These are phyloP conservation scores for Geotrichum histeridarum DNA, from an alignment of 1,139 yeast species.

Conservation along the genomic window DNA sequence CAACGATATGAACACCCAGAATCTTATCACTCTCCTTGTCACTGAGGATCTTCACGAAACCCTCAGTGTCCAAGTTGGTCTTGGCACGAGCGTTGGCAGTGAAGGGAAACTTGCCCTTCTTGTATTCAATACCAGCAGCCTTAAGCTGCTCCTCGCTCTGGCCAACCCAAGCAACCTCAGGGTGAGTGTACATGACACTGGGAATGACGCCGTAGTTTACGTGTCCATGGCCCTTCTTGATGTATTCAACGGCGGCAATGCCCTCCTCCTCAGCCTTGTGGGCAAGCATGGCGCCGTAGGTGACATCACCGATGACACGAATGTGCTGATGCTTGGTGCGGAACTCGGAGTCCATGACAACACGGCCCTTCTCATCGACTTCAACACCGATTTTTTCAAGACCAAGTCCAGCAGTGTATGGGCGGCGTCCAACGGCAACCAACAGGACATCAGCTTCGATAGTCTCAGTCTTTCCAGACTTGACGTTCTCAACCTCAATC, in stretches of 20 bases:
- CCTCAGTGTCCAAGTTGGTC: constrained; percentile 95
- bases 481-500: constrained; percentile 83
- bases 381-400: constrained; percentile 87
- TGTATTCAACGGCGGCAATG: constrained; percentile 94
- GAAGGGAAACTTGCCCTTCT: constrained; percentile 96
- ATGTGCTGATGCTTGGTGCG: constrained; percentile 89
- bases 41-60: constrained; percentile 89
- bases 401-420: constrained; percentile 84
- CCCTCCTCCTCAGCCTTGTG: constrained; percentile 99
- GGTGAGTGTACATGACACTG: constrained; percentile 97
- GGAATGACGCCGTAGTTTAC: constrained; percentile 98
- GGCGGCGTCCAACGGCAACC: constrained; percentile 99
- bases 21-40: constrained; percentile 97
- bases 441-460: constrained; percentile 87
- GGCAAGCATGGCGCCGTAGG: constrained; percentile 98
- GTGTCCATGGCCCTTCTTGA: constrained; percentile 92
- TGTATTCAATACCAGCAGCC: constrained; percentile 87
- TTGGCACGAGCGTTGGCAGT: constrained; percentile 98
- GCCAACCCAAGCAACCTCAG: constrained; percentile 99
- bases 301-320: constrained; percentile 96
- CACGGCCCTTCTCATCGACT: constrained; percentile 83
- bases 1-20: constrained; percentile 94
- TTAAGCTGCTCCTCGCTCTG: constrained; percentile 92
- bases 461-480: constrained; percentile 73
- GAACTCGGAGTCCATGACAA: constrained; percentile 90